These are phyloP conservation scores for Botrytis elliptica DNA, from an alignment of 2,329 filamentous ascomycete genomes.

Conservation along the genomic window DNA sequence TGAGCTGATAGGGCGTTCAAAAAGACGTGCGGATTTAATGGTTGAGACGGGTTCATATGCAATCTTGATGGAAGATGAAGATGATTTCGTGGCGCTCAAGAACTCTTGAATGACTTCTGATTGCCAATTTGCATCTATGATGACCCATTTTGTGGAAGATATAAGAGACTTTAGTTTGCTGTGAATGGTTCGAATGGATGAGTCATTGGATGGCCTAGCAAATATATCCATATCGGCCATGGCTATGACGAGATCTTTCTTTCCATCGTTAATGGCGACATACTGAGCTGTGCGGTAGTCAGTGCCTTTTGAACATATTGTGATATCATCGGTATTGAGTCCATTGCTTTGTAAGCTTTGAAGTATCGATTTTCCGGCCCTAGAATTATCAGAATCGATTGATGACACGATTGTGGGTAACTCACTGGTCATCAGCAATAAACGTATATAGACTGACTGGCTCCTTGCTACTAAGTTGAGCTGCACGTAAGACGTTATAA, in stretches of 20 bases:
- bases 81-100: slow-evolving; percentile 48
- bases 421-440: slow-evolving; percentile 73
- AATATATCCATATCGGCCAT: slow-evolving; percentile 85
- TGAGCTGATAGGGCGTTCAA: slow-evolving; percentile 32
- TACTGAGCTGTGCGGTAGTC: slow-evolving; percentile 78
- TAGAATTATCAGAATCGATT: slow-evolving; percentile 35
- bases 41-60: slow-evolving; percentile 89
- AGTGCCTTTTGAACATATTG: slow-evolving; percentile 11
- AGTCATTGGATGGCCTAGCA: slow-evolving; percentile 47
- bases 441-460: slow-evolving; percentile 72
- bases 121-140: slow-evolving; percentile 87
- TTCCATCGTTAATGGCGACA: slow-evolving; percentile 79
- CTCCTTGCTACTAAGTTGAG: slow-evolving; percentile 65
- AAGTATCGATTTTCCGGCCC: slow-evolving; percentile 71
- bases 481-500: slow-evolving; percentile 84
- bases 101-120: slow-evolving; percentile 64
- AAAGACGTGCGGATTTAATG: slow-evolving; percentile 74
- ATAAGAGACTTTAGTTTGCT: neutral
- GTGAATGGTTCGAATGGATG: slow-evolving; percentile 34
- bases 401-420: neutral
- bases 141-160: slow-evolving; percentile 59
- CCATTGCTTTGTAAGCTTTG: slow-evolving; percentile 62
- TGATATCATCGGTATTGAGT: slow-evolving; percentile 63
- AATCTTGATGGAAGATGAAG: slow-evolving; percentile 51
- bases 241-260: slow-evolving; percentile 81